These are phyloP conservation scores for Fusarium tupiense DNA, from an alignment of 2,329 filamentous ascomycete genomes.

Conservation along the genomic window DNA sequence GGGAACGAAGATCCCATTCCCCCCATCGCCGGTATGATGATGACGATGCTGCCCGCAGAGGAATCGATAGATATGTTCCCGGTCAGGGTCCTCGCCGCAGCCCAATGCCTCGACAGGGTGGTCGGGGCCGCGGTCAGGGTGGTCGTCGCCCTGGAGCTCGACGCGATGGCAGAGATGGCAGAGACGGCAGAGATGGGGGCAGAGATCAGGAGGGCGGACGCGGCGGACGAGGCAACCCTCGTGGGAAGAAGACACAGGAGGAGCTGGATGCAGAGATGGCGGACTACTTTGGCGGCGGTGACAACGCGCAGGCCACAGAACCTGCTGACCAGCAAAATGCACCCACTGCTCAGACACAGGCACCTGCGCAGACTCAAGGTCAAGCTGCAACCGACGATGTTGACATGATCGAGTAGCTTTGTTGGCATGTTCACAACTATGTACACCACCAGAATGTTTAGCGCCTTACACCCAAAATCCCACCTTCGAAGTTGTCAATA, in stretches of 20 bases:
- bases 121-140: slow-evolving; percentile 46
- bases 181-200: slow-evolving; percentile 49
- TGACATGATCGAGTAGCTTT: slow-evolving; percentile 73
- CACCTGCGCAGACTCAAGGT: slow-evolving; percentile 33
- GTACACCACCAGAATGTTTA: slow-evolving; percentile 43
- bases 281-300: slow-evolving; percentile 78
- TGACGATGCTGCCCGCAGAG: slow-evolving; percentile 70
- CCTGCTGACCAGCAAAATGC: slow-evolving; percentile 38
- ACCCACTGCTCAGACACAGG: slow-evolving; percentile 41
- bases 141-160: slow-evolving; percentile 63
- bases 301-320: slow-evolving; percentile 50
- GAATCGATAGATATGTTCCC: slow-evolving; percentile 84
- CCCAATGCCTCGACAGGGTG: slow-evolving; percentile 63
- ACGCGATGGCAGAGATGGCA: slow-evolving; percentile 50
- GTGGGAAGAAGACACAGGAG: slow-evolving; percentile 86
- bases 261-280: slow-evolving; percentile 97
- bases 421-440: slow-evolving; percentile 27
- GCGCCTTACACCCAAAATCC: slow-evolving; percentile 23
- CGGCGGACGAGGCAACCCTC: slow-evolving; percentile 57
- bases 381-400: slow-evolving; percentile 62
- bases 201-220: slow-evolving; percentile 49
- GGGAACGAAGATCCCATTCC: slow-evolving; percentile 69
- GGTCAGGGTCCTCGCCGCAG: slow-evolving; percentile 64
- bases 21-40: slow-evolving; percentile 58
- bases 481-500: slow-evolving; percentile 27